Base-by-base conservation (phyloP, 169 alveolate species). In the Babesia caballi region DNA sequence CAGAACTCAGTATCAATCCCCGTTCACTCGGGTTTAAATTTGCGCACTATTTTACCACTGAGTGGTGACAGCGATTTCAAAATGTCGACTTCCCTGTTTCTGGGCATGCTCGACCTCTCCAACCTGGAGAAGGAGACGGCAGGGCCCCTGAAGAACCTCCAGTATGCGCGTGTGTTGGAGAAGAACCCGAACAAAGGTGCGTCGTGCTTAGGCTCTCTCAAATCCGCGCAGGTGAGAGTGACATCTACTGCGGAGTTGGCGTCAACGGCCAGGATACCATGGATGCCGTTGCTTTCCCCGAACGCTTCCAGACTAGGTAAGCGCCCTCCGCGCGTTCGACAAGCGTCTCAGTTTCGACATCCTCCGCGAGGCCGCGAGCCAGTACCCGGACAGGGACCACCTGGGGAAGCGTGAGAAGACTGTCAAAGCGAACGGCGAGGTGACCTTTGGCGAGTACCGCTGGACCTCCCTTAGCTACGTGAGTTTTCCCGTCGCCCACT, bases 341-440 rank as follows among this genome's bases (percentile, higher is more conserved):
- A 30, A 0, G 8, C 35, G 17, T 23, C 52, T 36, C 61, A 81
- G 88, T 36, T 81, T 81, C 19, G 88, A 70, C 21, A 6, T 81
- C 36, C 60, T 81, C 14, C 25, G 51, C 28, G 58, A 81, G 27
- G 38, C 69, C 0, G 71, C 84, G 17, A 66, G 44, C 21, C 17
- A 17, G 33, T 23, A 17, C 23, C 77, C 77, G 23, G 58, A 81
- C 27, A 27, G 6, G 17, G 66, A 46, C 9, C 80, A 61, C 28
- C 74, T 81, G 52, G 84, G 88, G 12, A 27, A 6, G 1, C 58
- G 88, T 40, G 68, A 58, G 72, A 71, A 63, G 53, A 41, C 40
- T 15, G 63, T 49, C 23, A 15, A 23, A 11, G 23, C 80, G 0
- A 66, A 81, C 3, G 88, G 88, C 15, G 46, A 30, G 25, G 56